Conservation (phyloP, 202 grass and related monocot species). For the Carex arenaria region DNA sequence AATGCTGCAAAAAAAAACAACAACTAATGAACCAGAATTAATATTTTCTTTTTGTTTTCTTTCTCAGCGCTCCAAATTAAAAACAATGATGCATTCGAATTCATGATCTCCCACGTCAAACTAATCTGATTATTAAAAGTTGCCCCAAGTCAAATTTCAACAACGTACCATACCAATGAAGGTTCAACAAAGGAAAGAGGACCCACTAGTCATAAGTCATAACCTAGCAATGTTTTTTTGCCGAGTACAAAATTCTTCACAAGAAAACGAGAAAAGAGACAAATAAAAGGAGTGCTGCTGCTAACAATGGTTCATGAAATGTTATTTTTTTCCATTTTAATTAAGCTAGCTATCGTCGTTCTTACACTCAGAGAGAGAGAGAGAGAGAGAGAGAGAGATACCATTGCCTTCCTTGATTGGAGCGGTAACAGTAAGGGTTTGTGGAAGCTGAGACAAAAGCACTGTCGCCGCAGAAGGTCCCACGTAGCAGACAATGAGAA, state of each 20-base stretch:
- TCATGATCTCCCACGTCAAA: too few relatives aligned
- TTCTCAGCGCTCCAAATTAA: background rate
- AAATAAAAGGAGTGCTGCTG: background rate
- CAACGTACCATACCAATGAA: background rate
- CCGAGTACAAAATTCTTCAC: background rate
- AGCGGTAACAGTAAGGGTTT: slow-evolving; percentile 38
- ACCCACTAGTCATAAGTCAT: background rate
- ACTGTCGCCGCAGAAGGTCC: slow-evolving; percentile 22
- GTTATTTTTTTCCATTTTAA: background rate
- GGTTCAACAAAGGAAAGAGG: background rate
- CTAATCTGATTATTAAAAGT: background rate
- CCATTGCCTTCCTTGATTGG: slow-evolving; percentile 37
- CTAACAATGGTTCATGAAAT: background rate
- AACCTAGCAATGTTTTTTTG: background rate
- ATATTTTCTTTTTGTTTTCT: background rate
- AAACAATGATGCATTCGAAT: background rate
- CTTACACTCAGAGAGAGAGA: background rate
- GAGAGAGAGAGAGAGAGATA: background rate
- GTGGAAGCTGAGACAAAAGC: slow-evolving; percentile 45
- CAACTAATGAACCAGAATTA: background rate
- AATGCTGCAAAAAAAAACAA: background rate
- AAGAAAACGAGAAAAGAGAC: background rate
- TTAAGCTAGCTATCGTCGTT: background rate
- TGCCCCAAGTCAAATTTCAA: background rate
- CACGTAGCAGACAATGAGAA: slow-evolving; percentile 30